Evolutionary conservation across 768 basidiomycete species (phyloP).

Genomic region (Hygrophoropsis aurantiaca): DNA sequence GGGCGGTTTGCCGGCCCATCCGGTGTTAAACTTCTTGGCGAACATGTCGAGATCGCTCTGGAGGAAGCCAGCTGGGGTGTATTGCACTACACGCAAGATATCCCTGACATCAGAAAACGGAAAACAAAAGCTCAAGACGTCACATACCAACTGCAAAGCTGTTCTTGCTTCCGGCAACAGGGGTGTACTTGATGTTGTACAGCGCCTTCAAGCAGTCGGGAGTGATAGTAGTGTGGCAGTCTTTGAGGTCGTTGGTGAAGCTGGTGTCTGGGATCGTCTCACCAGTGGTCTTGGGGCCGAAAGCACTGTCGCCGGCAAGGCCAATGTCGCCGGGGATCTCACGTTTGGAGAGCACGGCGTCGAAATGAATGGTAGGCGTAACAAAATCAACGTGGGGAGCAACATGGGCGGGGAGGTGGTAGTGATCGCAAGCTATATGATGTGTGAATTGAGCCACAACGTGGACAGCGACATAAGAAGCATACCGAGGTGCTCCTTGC

Average conservation of each 20-base stretch:
- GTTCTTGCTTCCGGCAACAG: constrained; percentile 30
- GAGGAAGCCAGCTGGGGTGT: constrained; percentile 40
- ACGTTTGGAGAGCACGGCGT: constrained; percentile 25
- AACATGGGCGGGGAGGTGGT: constrained; percentile 30
- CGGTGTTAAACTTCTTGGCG: constrained; percentile 38
- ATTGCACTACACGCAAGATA: constrained; percentile 33
- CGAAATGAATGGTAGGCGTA: constrained; percentile 36
- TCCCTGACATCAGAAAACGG: constrained; percentile 13
- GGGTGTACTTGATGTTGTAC: constrained; percentile 33
- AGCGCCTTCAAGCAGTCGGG: constrained; percentile 39
- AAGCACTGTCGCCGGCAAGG: constrained; percentile 6
- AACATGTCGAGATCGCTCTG: constrained; percentile 43
- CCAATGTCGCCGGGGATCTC: constrained; percentile 20
- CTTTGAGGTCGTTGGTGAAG: constrained; percentile 16
- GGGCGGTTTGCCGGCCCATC: constrained; percentile 40
- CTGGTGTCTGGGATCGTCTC: constrained; percentile 21
- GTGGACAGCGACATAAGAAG: background rate
- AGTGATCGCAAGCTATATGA: constrained; percentile 23
- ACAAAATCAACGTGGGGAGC: constrained; percentile 33
- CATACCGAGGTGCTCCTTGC: constrained; percentile 29
- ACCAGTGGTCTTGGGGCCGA: constrained; percentile 2
- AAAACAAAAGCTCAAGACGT: constrained; percentile 2
- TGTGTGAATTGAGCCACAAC: no score
- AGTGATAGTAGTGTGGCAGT: constrained; percentile 32
- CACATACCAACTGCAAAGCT: constrained; percentile 35